Percentiles rank a stretch among this genome's conserved stretches.
These are phyloP conservation scores for Penicillium nordicum DNA, from an alignment of 2,329 filamentous ascomycete genomes.

Conservation along the genomic window DNA sequence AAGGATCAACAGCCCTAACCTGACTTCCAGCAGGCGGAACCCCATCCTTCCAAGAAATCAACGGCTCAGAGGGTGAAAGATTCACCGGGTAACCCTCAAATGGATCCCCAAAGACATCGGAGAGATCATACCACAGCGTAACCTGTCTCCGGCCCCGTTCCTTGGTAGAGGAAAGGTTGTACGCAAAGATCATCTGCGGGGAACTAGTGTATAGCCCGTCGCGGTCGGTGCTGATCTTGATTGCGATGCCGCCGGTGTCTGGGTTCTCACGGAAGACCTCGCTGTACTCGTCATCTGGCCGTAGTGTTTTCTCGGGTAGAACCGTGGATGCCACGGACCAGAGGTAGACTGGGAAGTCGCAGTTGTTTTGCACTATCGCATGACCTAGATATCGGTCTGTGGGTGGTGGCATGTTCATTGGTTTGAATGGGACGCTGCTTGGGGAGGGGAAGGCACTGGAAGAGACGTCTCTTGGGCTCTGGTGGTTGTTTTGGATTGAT, in stretches of 20 bases:
- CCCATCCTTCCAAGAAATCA: conserved; percentile 33
- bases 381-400: conserved; percentile 19
- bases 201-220: conserved; percentile 35
- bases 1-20: conserved; percentile 22
- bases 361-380: conserved; percentile 37
- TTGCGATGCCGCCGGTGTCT: conserved; percentile 39
- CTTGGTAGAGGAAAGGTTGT: conserved; percentile 33
- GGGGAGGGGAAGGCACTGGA: conserved; percentile 3
- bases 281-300: conserved; percentile 26
- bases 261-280: conserved; percentile 37
- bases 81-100: conserved; percentile 32
- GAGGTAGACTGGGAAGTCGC: conserved; percentile 33
- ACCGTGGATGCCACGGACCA: conserved; percentile 37
- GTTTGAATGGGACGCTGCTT: neutral
- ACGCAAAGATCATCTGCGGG: conserved; percentile 43
- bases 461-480: neutral
- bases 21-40: conserved; percentile 32
- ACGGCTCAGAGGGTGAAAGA: conserved; percentile 21
- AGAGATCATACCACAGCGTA: conserved; percentile 43
- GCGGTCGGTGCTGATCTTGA: conserved; percentile 39
- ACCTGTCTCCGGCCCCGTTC: neutral
- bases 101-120: conserved; percentile 45
- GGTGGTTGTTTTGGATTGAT: neutral
- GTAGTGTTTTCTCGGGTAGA: conserved; percentile 23
- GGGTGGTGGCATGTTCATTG: conserved; percentile 4